Conservation (phyloP, 2,329 filamentous ascomycete genomes). For the Cladosporium sp. region DNA sequence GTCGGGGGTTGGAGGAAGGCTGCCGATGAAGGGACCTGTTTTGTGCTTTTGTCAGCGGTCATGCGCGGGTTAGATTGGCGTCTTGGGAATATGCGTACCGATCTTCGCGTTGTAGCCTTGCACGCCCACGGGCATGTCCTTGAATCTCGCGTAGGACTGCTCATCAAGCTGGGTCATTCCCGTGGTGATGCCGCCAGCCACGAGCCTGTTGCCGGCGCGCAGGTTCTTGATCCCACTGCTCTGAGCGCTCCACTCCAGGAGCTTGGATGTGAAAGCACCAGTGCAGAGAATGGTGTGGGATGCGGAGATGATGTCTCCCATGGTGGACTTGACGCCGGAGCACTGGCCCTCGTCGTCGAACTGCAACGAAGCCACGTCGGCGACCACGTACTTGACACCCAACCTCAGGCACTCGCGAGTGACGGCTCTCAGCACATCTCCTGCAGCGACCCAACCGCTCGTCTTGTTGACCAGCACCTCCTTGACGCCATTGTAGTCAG, state of each 20-base stretch:
- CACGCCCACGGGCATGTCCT: slow-evolving; percentile 42
- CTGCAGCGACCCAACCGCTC: slow-evolving; percentile 62
- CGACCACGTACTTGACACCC: slow-evolving; percentile 57
- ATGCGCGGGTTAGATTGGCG: background rate
- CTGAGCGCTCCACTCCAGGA: slow-evolving; percentile 47
- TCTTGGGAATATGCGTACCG: slow-evolving; percentile 13
- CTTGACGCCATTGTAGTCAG: slow-evolving; percentile 56
- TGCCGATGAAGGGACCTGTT: slow-evolving; percentile 54
- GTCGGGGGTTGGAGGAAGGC: slow-evolving; percentile 50
- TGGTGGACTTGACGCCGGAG: slow-evolving; percentile 37
- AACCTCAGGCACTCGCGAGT: slow-evolving; percentile 51
- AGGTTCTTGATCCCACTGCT: slow-evolving; percentile 43
- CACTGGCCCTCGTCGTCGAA: slow-evolving; percentile 47
- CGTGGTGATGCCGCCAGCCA: slow-evolving; percentile 53
- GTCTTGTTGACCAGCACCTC: slow-evolving; percentile 58
- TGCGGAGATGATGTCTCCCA: slow-evolving; percentile 31
- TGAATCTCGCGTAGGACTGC: slow-evolving; percentile 34
- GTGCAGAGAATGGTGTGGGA: slow-evolving; percentile 38
- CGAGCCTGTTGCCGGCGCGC: slow-evolving; percentile 51
- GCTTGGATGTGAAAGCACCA: slow-evolving; percentile 40
- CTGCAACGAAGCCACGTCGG: slow-evolving; percentile 46
- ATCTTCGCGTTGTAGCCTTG: slow-evolving; percentile 39
- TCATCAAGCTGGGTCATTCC: slow-evolving; percentile 45
- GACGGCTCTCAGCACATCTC: slow-evolving; percentile 52
- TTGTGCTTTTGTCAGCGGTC: slow-evolving; percentile 16